These are phyloP conservation scores for Rehmannia glutinosa DNA, from an alignment of 257 asterid species.

Conservation along the genomic window DNA sequence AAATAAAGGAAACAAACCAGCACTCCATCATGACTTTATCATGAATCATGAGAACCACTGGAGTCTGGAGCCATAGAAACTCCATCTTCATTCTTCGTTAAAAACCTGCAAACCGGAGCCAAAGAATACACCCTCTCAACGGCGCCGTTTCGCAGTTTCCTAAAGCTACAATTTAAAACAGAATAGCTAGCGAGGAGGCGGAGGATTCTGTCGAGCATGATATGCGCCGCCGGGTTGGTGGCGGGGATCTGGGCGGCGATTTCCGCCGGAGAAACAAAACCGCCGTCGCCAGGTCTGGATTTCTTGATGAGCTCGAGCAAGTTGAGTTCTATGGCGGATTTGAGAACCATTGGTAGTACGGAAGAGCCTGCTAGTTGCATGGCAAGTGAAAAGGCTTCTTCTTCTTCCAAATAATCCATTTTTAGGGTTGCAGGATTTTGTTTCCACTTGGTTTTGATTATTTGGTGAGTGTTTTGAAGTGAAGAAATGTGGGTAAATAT, in stretches of 20 bases:
- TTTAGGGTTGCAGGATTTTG: too few species aligned
- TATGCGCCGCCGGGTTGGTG: slow-evolving; percentile 41
- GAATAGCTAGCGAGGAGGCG: slow-evolving; percentile 59
- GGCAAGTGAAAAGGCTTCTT: slow-evolving; percentile 42
- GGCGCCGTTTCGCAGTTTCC: slow-evolving; percentile 34
- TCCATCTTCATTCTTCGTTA: slow-evolving; percentile 64
- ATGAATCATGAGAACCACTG: slow-evolving; percentile 9
- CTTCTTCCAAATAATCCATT: slow-evolving; percentile 36
- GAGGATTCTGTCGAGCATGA: slow-evolving; percentile 68
- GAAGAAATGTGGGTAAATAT: too few species aligned
- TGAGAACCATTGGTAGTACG: slow-evolving; percentile 69
- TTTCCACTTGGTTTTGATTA: too few species aligned
- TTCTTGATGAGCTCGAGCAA: slow-evolving; percentile 66
- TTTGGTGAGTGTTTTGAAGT: too few species aligned
- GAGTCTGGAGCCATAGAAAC: slow-evolving; percentile 67
- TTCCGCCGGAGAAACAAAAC: slow-evolving; percentile 44
- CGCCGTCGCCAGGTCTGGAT: slow-evolving; percentile 46
- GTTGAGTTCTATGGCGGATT: slow-evolving; percentile 67
- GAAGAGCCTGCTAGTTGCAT: slow-evolving; percentile 72
- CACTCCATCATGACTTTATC: slow-evolving; percentile 58
- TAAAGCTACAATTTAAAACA: slow-evolving; percentile 44
- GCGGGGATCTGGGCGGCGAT: slow-evolving; percentile 53
- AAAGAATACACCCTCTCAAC: slow-evolving; percentile 53
- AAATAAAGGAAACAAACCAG: slow-evolving; percentile 39
- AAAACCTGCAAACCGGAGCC: slow-evolving; percentile 58